Conservation (phyloP, 495 filamentous ascomycete genomes). For the Penicillium atrosanguineum region DNA sequence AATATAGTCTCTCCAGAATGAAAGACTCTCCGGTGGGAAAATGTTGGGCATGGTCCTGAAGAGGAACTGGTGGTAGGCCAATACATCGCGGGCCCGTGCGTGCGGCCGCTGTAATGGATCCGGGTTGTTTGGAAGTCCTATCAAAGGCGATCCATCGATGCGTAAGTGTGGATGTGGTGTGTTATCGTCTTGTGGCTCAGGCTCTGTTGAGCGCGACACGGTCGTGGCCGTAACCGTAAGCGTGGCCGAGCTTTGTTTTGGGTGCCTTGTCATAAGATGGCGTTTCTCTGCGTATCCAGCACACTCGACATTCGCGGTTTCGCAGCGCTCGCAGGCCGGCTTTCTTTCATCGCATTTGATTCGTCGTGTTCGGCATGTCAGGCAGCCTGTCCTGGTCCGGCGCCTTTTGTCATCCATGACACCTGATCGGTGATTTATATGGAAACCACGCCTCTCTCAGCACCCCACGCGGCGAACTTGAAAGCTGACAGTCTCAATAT, state of each 20-base stretch:
- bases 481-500: no score
- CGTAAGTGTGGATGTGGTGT: not conserved
- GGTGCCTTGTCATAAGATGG: not conserved
- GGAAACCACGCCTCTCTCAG: no score
- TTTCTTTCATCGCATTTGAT: slow-evolving; percentile 14
- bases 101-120: slow-evolving; percentile 8
- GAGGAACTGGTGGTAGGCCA: slow-evolving; percentile 9
- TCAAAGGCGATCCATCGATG: slow-evolving; percentile 4
- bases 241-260: not conserved
- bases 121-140: slow-evolving; percentile 7
- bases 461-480: no score
- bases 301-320: slow-evolving; percentile 8
- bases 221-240: not conserved
- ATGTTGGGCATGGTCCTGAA: slow-evolving; percentile 1
- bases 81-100: slow-evolving; percentile 7
- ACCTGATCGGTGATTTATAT: no score
- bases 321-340: slow-evolving; percentile 8
- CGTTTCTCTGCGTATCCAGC: slow-evolving; percentile 9
- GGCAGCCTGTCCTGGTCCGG: slow-evolving; percentile 6
- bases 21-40: slow-evolving; percentile 1
- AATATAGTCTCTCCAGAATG: slow-evolving; percentile 10
- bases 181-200: not conserved
- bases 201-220: not conserved
- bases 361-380: slow-evolving; percentile 10
- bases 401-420: not conserved